Base-by-base conservation (phyloP, 2,329 filamentous ascomycete genomes). In the Fusarium domesticum region DNA sequence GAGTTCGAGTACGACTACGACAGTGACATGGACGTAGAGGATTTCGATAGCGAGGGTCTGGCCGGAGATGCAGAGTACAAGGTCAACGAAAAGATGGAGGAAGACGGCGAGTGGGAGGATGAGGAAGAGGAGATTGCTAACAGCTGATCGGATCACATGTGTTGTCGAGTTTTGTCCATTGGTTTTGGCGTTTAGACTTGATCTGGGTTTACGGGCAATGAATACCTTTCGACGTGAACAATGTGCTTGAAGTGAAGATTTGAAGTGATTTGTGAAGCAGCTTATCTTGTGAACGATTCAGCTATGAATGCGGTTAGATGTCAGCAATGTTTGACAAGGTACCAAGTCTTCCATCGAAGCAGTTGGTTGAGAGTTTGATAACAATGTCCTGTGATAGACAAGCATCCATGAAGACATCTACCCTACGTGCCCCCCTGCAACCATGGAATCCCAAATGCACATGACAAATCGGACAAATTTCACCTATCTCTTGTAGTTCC, bases 101-200 rank as follows among this genome's bases (percentile, higher is more conserved):
- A 75, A 18, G 69, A 72, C 1, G 73, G 68, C 4, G 74, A 77
- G 32, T 79, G 74, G 73, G 74, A 78, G 54, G 74, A 77, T 20
- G 74, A 77, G 51, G 64, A 72, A 43, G 64, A 70, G 32, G 70
- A 74, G 51, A 68, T 67, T 57, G 59, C 57, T 36, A 59, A 62
- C 25, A 57, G 54, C 38, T 60, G 35, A 53, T 18, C 33, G 39
- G 28, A 39, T 37, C 25, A 39, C 42, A 8, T 35, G 15, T 20
- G 30, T 37, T 43, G n/a, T n/a, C n/a, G 35, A 37, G 23, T 39
- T 50, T 43, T 48, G 43, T 37, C 50, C 39, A 48, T 39, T 43
- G 43, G 43, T 48, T 50, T 45, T 50, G 58, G 58, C 57, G 58
- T 60, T 60, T 50, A 56, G 37, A 40, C 53, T 49, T 48, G 25